Base-by-base conservation (phyloP, 495 filamentous ascomycete species). In the Elasticomyces elasticus region DNA sequence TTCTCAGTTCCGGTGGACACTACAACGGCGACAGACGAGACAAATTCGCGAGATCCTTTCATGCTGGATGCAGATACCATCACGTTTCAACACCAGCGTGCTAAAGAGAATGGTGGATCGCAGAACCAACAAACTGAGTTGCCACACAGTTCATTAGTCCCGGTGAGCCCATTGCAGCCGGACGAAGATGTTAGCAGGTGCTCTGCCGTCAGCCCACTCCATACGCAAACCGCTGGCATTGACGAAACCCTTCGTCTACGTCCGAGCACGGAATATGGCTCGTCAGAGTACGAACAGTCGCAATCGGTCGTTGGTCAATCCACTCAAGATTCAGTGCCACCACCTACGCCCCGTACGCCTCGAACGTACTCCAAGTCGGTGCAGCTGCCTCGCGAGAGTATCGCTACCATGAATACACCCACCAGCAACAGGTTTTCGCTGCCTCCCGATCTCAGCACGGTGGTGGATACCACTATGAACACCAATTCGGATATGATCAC, bases 361-460 rank as follows among this genome's bases (percentile, higher is more conserved):
- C 48, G 41, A 19, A 62, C 49, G 15, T 58, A 62, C 55, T 62
- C 59, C 12, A 62, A 62, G 46, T 62, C 59, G 5, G 59, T 62
- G 5, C 59, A 62, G 38, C 45, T 62, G 42, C 46, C 38, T 6
- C 54, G 51, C 31, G 22, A 26, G 7, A 53, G 23, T 27, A n/a
- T 22, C 24, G 40, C 50, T 13, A 33, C 24, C 6, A 62, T 44
- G 27, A 45, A 46, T n/a, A 60, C 52, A 5, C 54, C 54, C 1
- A 57, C 20, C 49, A 62, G 28, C 24, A 53, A 51, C 25, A 54
- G 59, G 13, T 47, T 47, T 22, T 62, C 59, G 6, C 31, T 62
- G 13, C 59, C 59, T n/a, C 49, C 59, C 9, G 59, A 62, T 31
- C 35, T 62, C 17, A 62, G 59, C 54, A 50, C 49, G 1, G 24